Evolutionary conservation across 1,284 basidiomycete genomes (phyloP), one percentile per base, ranked within the genome.

Genomic region (Ganoderma sinense): DNA sequence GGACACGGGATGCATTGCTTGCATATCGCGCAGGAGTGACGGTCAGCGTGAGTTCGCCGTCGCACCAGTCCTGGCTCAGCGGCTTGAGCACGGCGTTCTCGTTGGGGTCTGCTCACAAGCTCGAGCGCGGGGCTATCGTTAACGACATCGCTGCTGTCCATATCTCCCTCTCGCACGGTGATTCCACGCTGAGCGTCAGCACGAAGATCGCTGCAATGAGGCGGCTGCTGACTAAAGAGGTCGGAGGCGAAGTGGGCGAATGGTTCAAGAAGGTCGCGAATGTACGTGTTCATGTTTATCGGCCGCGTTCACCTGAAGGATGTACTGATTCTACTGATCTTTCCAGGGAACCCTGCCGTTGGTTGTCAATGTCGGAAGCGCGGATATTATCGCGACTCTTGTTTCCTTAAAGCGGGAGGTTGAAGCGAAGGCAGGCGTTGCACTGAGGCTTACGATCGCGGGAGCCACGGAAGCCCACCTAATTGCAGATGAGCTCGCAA

Each of bases 351-450:
- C 83, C 43, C 70, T 89, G 16, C 86, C 89, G 11, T 78, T 94
- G 56, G 88, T 92, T 2, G 81, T 92, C 26, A 80, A 85, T 1
- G 85, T 85, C 0, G 80, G 86, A 73, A 88, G 86, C 68, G 93
- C 93, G 13, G 93, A 97, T 79, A 83, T 92, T 60, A 96, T 97
- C 63, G 91, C 93, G 0, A 90, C 92, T 10, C 81, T 97, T 20
- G 81, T 97, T 43, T 79, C 85, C 18, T 84, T 97, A 69, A 95
- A 96, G 85, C 84, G 85, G 71, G 90, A 95, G 73, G 86, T 94
- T 20, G 93, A 95, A 70, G 73, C 75, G 0, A 71, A 76, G 56
- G 84, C 79, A 1, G 78, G 84, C 7, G 76, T 75, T 2, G 68
- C 72, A 1, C 80, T 93, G 26, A 85, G 83, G 68, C 77, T 94